Base-by-base conservation (phyloP, 805 yeast species). In the Pichia eremophila region DNA sequence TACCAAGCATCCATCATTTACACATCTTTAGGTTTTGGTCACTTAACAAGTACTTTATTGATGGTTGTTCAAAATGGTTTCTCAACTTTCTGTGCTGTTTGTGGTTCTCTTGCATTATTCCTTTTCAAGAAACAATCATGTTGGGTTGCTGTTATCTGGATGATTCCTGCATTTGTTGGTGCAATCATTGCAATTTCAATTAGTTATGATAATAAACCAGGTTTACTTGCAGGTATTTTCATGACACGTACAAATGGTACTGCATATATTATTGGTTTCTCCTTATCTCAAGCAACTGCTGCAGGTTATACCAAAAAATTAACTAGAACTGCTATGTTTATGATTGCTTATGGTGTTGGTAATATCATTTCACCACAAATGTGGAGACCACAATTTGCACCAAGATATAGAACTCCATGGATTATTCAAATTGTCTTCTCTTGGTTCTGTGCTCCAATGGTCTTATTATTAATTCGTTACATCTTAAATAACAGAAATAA, bases 351-450 rank as follows among this genome's bases (percentile, higher is more conserved):
- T 47, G 66, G 73, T 49, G 57, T 76, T 39, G 65, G 75, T 22
- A 76, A 76, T 50, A 67, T 76, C 28, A 69, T 75, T 25, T 70
- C 77, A 5, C 79, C 82, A 5, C 81, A 76, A 56, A 53, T 76
- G 27, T 77, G 79, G 78, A 66, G 68, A 54, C 62, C 56, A 11
- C 58, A 54, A 22, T 73, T 72, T 52, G 66, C 70, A 10, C 81
- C 81, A 43, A 61, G 72, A 49, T 73, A 67, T 52, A 51, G 59
- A 12, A 65, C 70, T 3, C 73, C 75, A 14, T 69, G 81, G 81
- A 60, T 71, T 44, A 74, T 74, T 15, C 80, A 75, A 54, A 72
- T 75, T 41, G 75, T 73, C 9, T 56, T 73, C 18, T 66, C 74
- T 8, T 76, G 73, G 58, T 60, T 65, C 34, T 35, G 63, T 5